Percentiles rank a stretch among this genome's conserved stretches.
Conservation (phyloP, 2,329 filamentous ascomycete species). For the Dactylellina sp. region DNA sequence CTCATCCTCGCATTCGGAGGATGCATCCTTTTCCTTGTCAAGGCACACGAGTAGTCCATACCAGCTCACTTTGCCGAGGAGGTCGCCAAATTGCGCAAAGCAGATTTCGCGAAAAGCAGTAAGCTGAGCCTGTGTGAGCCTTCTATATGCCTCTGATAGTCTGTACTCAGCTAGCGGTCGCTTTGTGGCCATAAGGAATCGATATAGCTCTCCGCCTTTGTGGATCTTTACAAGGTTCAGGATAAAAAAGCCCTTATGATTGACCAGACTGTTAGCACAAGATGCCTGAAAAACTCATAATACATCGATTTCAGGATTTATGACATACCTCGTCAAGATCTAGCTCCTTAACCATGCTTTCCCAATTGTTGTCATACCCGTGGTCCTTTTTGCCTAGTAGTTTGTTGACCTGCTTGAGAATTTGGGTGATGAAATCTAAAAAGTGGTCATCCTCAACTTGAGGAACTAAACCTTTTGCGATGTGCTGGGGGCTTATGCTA, state of each 20-base stretch:
- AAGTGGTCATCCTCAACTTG: constrained; percentile 25
- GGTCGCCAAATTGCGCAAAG: constrained; percentile 18
- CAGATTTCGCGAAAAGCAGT: constrained; percentile 2
- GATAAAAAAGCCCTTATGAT: constrained; percentile 37
- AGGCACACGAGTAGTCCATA: constrained; percentile 6
- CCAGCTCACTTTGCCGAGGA: constrained; percentile 21
- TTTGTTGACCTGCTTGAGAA: constrained; percentile 34
- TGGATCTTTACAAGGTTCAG: constrained; percentile 35
- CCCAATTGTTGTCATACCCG: constrained; percentile 35
- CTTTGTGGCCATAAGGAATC: constrained; percentile 31
- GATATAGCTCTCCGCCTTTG: constrained; percentile 43
- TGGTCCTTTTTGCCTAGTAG: constrained; percentile 16
- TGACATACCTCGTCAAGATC: constrained; percentile 37
- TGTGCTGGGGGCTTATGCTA: too few species aligned
- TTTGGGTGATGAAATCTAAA: constrained; percentile 35
- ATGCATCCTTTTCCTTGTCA: neutral
- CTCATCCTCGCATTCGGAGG: neutral
- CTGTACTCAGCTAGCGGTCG: constrained; percentile 26
- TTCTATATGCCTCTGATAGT: constrained; percentile 18
- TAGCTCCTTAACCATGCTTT: constrained; percentile 43
- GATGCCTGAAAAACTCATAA: too few species aligned
- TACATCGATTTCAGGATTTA: neutral
- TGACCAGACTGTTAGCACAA: constrained; percentile 1
- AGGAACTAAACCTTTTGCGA: neutral
- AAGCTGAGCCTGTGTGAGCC: constrained; percentile 8